Evolutionary conservation across 768 basidiomycete genomes (phyloP).

Genomic region (Megacollybia marginata): DNA sequence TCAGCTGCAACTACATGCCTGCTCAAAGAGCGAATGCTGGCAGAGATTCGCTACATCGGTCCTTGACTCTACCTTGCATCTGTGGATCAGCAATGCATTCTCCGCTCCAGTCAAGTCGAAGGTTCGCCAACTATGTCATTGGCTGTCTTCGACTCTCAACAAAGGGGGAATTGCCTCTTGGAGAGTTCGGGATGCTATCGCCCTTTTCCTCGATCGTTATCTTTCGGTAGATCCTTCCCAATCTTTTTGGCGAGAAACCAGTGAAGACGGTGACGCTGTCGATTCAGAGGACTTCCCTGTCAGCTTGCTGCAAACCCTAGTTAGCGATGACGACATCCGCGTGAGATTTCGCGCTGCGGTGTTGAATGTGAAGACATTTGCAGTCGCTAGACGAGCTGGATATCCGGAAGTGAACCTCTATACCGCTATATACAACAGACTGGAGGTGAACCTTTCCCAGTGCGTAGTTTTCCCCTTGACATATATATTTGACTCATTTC

Average conservation of each 20-base stretch:
- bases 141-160: not conserved
- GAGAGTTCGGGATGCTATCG: constrained; percentile 57
- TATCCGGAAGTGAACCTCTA: constrained; percentile 34
- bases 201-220: constrained; percentile 61
- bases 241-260: not conserved
- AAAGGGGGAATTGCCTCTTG: constrained; percentile 45
- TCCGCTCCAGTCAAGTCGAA: constrained; percentile 7
- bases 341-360: constrained; percentile 74
- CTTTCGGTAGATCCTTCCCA: constrained; percentile 51
- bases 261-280: not conserved
- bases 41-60: constrained; percentile 52
- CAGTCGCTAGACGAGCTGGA: constrained; percentile 31
- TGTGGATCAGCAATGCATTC: constrained; percentile 40
- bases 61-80: constrained; percentile 52
- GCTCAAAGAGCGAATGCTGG: constrained; percentile 43
- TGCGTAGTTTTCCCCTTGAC: constrained; percentile 25
- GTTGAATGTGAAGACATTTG: constrained; percentile 52
- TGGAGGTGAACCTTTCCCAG: constrained; percentile 41
- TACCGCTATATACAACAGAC: constrained; percentile 32
- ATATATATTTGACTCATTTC: not conserved
- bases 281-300: not conserved
- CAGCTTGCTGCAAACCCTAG: too few species aligned
- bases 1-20: constrained; percentile 47
- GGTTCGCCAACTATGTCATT: not conserved
- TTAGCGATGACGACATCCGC: constrained; percentile 66